Conservation (phyloP, 768 basidiomycete species). For the Pholiota microspora region DNA sequence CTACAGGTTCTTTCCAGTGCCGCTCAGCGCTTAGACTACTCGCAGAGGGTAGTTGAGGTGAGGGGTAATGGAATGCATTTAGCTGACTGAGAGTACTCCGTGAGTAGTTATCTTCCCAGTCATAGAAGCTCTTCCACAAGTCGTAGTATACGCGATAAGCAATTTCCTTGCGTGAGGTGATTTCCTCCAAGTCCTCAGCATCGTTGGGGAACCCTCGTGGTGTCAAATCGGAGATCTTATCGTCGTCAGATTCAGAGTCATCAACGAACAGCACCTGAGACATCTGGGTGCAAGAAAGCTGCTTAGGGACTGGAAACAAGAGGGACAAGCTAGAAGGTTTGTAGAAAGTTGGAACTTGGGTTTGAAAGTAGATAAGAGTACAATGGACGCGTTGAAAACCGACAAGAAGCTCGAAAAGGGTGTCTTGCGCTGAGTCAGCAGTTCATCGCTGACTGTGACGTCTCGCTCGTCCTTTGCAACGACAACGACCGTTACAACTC, state of each 20-base stretch:
- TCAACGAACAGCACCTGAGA: too few species aligned
- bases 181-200: not conserved
- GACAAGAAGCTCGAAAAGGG: not conserved
- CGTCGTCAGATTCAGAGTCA: not conserved
- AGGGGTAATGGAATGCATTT: too few species aligned
- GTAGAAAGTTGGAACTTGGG: too few species aligned
- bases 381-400: not conserved
- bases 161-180: conserved; percentile 4
- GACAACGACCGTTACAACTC: not conserved
- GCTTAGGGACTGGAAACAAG: too few species aligned
- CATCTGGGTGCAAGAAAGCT: too few species aligned
- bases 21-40: too few species aligned
- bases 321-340: too few species aligned
- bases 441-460: not conserved
- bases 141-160: conserved; percentile 30
- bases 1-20: not conserved
- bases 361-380: not conserved
- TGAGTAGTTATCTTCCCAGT: conserved; percentile 37
- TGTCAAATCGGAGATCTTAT: not conserved
- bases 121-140: conserved; percentile 46
- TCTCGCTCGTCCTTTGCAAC: not conserved
- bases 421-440: not conserved
- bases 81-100: conserved; percentile 7
- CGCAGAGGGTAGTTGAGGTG: too few species aligned
- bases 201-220: not conserved